A percentile compares a stretch with the other conserved stretches of the same genome.
These are phyloP conservation scores for Mycena latifolia DNA, from an alignment of 768 basidiomycete genomes.

Conservation along the genomic window DNA sequence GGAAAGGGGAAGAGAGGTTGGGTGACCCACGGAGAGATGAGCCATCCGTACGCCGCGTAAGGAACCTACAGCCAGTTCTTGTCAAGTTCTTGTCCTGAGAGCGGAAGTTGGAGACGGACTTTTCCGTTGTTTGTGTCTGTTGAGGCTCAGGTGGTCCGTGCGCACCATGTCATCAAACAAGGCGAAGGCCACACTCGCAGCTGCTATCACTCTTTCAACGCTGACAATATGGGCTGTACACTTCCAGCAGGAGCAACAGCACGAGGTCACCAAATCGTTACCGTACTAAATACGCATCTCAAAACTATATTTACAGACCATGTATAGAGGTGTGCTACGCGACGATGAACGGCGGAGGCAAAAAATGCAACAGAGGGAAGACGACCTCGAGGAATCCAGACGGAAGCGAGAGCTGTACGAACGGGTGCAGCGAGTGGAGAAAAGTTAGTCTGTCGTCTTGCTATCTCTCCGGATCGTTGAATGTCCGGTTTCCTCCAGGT, in stretches of 20 bases:
- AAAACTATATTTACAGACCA: conserved; percentile 64
- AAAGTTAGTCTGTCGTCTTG: conserved; percentile 19
- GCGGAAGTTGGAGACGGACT: neutral
- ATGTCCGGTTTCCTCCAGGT: neutral
- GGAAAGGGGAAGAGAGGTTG: conserved; percentile 2
- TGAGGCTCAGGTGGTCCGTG: conserved; percentile 37
- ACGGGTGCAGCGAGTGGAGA: conserved; percentile 53
- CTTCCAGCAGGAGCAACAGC: conserved; percentile 85
- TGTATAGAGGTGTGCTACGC: conserved; percentile 91
- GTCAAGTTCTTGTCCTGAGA: neutral
- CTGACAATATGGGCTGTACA: conserved; percentile 93
- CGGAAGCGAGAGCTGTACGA: conserved; percentile 78
- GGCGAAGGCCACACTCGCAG: conserved; percentile 82
- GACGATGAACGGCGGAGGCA: conserved; percentile 87
- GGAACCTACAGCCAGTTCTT: too few species aligned
- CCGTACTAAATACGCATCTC: conserved; percentile 6
- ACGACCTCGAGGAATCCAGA: conserved; percentile 70
- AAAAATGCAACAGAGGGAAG: conserved; percentile 77
- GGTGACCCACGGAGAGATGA: conserved; percentile 20
- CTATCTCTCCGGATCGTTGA: conserved; percentile 4
- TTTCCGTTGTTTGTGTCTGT: conserved; percentile 36
- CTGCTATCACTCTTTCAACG: conserved; percentile 71
- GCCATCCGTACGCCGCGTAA: conserved; percentile 2
- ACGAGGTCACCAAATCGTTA: conserved; percentile 65
- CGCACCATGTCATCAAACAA: conserved; percentile 62